Evolutionary conservation across 1,139 yeast genomes (phyloP), one percentile per base, ranked within the genome.

Genomic region (Candida smagusa): DNA sequence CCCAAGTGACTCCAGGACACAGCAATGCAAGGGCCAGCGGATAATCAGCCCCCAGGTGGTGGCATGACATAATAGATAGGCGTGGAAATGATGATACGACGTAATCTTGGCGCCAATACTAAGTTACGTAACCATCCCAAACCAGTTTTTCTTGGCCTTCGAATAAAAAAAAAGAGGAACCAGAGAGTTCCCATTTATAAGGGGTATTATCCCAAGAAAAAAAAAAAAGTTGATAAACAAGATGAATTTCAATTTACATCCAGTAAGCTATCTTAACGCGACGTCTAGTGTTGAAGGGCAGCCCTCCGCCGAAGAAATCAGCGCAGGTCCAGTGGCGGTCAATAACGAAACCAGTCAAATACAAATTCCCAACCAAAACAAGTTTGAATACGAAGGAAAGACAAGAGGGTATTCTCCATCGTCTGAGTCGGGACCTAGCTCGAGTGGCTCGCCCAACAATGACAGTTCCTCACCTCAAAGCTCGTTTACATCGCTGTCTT

Each of bases 191-290:
- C 26, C 26, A 23, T n/a, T 9, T 23, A 23, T 23, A 23, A 23
- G 26, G 26, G 26, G 9, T 23, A n/a, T n/a, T 23, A n/a, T 23
- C 11, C 26, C 26, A 32, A 29, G 12, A 13, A 12, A 22, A 12
- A 12, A 28, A 7, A 22, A 19, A 30, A 28, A 31, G 21, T 16
- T 16, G 19, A 16, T 16, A n/a, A 9, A 12, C 29, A 43, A 29
- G 27, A 65, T 68, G 72, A 68, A 68, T 45, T 70, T 67, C 47
- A 70, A 68, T 47, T 56, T 70, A 41, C 76, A 70, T 44, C 76
- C 76, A 9, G 66, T 69, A 23, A 57, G 73, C 12, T 70, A 70
- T 43, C 61, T 70, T 38, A 70, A 70, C 52, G 74, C 74, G 23
- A 58, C 35, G 6, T 29, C 35, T 26, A 27, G 34, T 16, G 30